Conservation (phyloP, 352 stramenopile genomes). For the Pythium inflatum region DNA sequence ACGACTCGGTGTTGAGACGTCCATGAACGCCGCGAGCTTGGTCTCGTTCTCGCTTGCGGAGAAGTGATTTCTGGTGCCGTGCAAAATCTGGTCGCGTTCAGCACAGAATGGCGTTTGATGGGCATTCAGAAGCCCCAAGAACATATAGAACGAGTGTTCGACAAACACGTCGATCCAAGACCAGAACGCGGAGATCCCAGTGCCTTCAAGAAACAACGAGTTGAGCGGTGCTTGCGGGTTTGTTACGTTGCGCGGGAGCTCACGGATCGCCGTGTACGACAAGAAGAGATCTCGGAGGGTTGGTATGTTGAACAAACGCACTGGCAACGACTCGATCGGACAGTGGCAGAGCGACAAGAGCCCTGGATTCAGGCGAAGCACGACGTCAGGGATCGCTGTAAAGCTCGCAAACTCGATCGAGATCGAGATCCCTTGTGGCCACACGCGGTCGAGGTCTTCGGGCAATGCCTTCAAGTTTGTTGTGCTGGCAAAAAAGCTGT, state of each 20-base stretch:
- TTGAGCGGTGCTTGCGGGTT: background rate
- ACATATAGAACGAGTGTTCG: background rate
- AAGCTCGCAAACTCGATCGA: slow-evolving; percentile 1
- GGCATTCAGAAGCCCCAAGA: no score
- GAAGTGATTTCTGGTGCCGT: background rate
- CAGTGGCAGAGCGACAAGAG: background rate
- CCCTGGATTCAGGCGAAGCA: background rate
- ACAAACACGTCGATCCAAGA: background rate
- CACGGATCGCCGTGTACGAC: background rate
- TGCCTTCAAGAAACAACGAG: background rate
- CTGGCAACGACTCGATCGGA: background rate
- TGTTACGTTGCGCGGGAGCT: background rate
- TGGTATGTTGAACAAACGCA: background rate
- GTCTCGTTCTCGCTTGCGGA: background rate
- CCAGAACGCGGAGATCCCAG: background rate
- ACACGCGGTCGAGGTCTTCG: background rate
- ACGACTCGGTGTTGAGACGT: background rate
- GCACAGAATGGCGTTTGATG: background rate
- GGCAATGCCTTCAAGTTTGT: slow-evolving; percentile 5
- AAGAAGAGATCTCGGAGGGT: background rate
- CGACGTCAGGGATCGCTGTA: background rate
- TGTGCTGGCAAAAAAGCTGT: background rate
- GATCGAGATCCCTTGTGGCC: background rate
- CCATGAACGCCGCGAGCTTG: background rate
- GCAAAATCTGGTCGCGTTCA: background rate